Conservation (phyloP, 1,139 yeast species). For the Hyphopichia burtonii region DNA sequence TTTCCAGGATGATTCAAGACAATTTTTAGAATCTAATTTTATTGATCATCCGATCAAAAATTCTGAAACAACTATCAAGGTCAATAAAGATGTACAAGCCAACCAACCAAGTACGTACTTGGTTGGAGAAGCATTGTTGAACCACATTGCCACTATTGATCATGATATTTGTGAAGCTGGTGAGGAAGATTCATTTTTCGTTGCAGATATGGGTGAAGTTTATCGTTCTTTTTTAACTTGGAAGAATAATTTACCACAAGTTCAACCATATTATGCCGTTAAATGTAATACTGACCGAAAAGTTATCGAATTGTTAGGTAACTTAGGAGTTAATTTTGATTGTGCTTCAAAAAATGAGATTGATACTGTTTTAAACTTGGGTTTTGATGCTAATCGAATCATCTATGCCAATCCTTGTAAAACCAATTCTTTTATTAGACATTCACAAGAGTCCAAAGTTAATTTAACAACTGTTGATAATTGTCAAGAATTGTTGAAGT, state of each 20-base stretch:
- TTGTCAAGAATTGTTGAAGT: slow-evolving; percentile 76
- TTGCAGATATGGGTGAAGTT: slow-evolving; percentile 80
- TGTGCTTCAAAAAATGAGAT: slow-evolving; percentile 93
- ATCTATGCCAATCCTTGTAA: slow-evolving; percentile 95
- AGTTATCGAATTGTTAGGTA: slow-evolving; percentile 57
- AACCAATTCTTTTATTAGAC: slow-evolving; percentile 74
- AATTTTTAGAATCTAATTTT: slow-evolving; percentile 9
- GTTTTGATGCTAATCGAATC: slow-evolving; percentile 64
- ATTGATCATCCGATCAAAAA: slow-evolving; percentile 6
- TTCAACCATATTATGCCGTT: slow-evolving; percentile 87
- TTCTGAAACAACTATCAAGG: not conserved
- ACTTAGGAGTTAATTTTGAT: slow-evolving; percentile 77
- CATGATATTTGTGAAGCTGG: slow-evolving; percentile 67
- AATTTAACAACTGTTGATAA: slow-evolving; percentile 87
- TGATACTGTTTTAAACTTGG: slow-evolving; percentile 59
- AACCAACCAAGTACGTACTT: slow-evolving; percentile 8
- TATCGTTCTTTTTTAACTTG: slow-evolving; percentile 60
- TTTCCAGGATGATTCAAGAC: slow-evolving; percentile 13
- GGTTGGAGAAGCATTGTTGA: slow-evolving; percentile 41
- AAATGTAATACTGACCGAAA: slow-evolving; percentile 81
- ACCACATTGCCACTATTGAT: slow-evolving; percentile 50
- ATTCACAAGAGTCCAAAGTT: slow-evolving; percentile 57
- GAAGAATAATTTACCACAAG: slow-evolving; percentile 64
- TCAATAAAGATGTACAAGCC: not conserved
- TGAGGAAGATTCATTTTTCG: slow-evolving; percentile 84